Base-by-base conservation (phyloP, 2,329 filamentous ascomycete genomes). In the Scytalidium lignicola region DNA sequence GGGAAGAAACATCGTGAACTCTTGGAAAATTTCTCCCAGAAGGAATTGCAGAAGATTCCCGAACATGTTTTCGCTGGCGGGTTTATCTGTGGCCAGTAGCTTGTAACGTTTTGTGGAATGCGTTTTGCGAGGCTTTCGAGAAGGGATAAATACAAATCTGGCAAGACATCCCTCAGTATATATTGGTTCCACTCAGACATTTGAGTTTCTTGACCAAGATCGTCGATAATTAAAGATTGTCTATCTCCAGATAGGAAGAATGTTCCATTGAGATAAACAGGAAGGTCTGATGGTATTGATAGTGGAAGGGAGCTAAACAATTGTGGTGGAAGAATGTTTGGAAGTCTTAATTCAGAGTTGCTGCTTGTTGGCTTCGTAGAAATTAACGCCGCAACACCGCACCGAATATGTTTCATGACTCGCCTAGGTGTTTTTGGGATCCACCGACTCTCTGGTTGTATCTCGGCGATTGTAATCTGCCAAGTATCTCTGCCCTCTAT, bases 211-310 rank as follows among this genome's bases (percentile, higher is more conserved):
- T 44, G 39, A 9, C 50, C 47, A 41, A 50, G 23, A 6, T 57
- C 55, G 15, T 58, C 55, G 9, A 58, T 40, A 3, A 49, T 39
- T 9, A 65, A 51, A 2, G 58, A 58, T 26, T 52, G 53, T 12
- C 63, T 53, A 37, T 65, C 63, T 5, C 62, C 62, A 13, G 60
- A 59, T 9, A 65, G 55, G 12, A 46, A 52, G 41, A 65, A 65
- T n/a, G 57, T 62, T 21, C 57, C 62, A 41, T 65, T 60, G n/a
- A 64, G 41, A 19, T 61, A 54, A 2, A 65, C 54, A 2, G 62
- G 62, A 0, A 65, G 53, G 37, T 56, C 41, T 0, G 59, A 63
- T 9, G 9, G 15, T 10, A 56, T 46, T 5, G 54, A 46, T n/a
- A 62, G 32, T 12, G 58, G 59, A 5, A 61, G 54, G 2, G 51